phyloP scores from a whole-genome alignment of 2,329 filamentous ascomycete genomes.

The Clonostachys chloroleuca region DNA sequence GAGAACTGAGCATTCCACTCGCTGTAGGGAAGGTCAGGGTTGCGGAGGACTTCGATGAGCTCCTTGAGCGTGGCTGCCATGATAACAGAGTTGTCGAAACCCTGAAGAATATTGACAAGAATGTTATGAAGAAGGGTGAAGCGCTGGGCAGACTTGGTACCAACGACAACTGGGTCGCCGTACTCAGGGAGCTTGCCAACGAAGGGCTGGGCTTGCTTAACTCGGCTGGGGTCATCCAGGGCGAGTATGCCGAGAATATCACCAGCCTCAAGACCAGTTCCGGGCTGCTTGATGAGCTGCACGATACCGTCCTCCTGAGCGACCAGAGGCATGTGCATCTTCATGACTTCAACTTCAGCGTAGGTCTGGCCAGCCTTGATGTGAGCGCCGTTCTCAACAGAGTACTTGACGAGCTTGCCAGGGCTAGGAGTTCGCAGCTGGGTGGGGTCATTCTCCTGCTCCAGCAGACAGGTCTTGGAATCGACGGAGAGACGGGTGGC shows the following conservation, averaged over 20 bases:
- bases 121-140: slow-evolving; percentile 75
- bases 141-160: slow-evolving; percentile 86
- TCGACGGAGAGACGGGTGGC: slow-evolving; percentile 95
- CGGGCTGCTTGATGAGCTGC: slow-evolving; percentile 98
- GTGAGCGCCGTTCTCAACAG: slow-evolving; percentile 91
- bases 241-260: slow-evolving; percentile 98
- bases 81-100: slow-evolving; percentile 96
- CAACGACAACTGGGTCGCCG: slow-evolving; percentile 81
- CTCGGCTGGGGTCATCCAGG: slow-evolving; percentile 89
- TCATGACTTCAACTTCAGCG: slow-evolving; percentile 99
- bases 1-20: slow-evolving; percentile 97
- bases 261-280: slow-evolving; percentile 94
- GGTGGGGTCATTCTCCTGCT: slow-evolving; percentile 98
- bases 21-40: slow-evolving; percentile 88
- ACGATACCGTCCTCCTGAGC: slow-evolving; percentile 94
- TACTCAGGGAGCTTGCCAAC: slow-evolving; percentile 84
- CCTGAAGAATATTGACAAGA: slow-evolving; percentile 81
- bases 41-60: slow-evolving; percentile 82
- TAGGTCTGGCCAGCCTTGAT: slow-evolving; percentile 89
- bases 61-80: slow-evolving; percentile 85
- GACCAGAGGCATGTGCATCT: slow-evolving; percentile 99
- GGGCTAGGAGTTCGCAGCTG: slow-evolving; percentile 92
- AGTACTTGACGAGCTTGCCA: slow-evolving; percentile 97
- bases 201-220: slow-evolving; percentile 95
- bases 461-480: slow-evolving; percentile 94